These are phyloP conservation scores for Cudoniella acicularis DNA, from an alignment of 495 filamentous ascomycete species.

Conservation along the genomic window DNA sequence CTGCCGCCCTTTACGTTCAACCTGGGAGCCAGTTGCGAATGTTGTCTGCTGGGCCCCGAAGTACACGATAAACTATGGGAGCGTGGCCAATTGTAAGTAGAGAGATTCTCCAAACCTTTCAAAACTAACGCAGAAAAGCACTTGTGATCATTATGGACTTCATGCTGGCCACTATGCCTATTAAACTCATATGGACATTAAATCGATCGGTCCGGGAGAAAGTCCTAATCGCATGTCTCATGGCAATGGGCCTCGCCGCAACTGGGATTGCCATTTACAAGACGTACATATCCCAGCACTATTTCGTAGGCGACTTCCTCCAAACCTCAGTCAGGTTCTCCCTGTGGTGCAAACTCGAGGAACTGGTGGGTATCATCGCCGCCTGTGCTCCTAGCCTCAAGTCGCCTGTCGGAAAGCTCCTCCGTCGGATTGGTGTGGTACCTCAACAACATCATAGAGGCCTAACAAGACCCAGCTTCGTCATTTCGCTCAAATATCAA, in stretches of 20 bases:
- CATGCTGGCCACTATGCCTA: background rate
- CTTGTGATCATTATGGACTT: background rate
- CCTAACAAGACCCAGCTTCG: background rate
- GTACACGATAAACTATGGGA: background rate
- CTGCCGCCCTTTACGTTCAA: background rate
- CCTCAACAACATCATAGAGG: background rate
- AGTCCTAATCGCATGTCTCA: background rate
- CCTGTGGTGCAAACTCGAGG: background rate
- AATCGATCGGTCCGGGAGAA: background rate
- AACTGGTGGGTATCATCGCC: background rate
- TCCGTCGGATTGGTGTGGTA: background rate
- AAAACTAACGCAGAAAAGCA: background rate
- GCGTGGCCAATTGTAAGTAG: background rate
- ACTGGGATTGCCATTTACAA: background rate
- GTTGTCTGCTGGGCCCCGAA: background rate
- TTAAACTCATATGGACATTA: background rate
- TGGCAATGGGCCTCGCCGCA: background rate
- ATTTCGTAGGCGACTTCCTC: background rate
- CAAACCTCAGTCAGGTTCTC: background rate
- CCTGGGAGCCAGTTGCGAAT: conserved; percentile 1
- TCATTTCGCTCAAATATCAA: background rate
- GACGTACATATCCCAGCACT: background rate
- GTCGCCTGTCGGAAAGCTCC: background rate
- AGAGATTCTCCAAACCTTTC: background rate
- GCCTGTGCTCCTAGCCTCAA: background rate